Percentiles rank a stretch among this genome's conserved stretches.
phyloP scores from a whole-genome alignment of 1,139 yeast species.

The Zygotorulaspora mrakii region DNA sequence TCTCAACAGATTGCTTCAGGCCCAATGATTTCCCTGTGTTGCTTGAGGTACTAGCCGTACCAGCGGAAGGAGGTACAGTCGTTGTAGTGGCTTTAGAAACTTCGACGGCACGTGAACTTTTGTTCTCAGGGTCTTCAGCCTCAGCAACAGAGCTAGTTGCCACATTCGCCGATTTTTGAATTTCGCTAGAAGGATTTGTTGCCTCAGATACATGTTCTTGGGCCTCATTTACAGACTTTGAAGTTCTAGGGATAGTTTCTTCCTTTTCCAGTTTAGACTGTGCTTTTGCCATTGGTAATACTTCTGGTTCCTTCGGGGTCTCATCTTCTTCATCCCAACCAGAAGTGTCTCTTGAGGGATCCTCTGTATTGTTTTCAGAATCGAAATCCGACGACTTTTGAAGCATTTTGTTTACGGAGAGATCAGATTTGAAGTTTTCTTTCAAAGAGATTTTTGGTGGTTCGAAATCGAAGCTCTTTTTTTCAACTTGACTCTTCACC shows the following conservation, averaged over 20 bases:
- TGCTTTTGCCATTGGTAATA: conserved; percentile 2
- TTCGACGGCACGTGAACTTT: neutral
- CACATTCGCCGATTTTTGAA: too few relatives aligned
- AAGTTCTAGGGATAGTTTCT: conserved; percentile 3
- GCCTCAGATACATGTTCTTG: conserved; percentile 21
- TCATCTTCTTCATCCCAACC: conserved; percentile 41
- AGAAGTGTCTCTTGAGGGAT: conserved; percentile 36
- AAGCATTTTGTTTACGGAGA: conserved; percentile 46
- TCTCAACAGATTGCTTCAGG: conserved; percentile 65
- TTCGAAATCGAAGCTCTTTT: neutral
- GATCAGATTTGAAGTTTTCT: conserved; percentile 46
- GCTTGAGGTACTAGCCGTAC: conserved; percentile 18
- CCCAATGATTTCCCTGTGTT: conserved; percentile 46
- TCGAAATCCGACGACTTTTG: conserved; percentile 50
- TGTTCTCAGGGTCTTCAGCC: conserved; percentile 1
- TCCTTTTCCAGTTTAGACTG: conserved; percentile 1
- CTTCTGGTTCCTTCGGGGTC: conserved; percentile 8
- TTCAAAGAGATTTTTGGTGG: conserved; percentile 35
- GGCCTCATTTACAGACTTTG: conserved; percentile 15
- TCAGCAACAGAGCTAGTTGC: too few relatives aligned
- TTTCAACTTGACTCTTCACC: conserved; percentile 18
- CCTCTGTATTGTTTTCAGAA: conserved; percentile 39
- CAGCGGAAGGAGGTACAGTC: neutral
- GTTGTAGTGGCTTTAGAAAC: neutral
- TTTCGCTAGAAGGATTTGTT: too few relatives aligned